Evolutionary conservation across 148 eudicot genomes (phyloP).

Genomic region (Simmondsia chinensis): DNA sequence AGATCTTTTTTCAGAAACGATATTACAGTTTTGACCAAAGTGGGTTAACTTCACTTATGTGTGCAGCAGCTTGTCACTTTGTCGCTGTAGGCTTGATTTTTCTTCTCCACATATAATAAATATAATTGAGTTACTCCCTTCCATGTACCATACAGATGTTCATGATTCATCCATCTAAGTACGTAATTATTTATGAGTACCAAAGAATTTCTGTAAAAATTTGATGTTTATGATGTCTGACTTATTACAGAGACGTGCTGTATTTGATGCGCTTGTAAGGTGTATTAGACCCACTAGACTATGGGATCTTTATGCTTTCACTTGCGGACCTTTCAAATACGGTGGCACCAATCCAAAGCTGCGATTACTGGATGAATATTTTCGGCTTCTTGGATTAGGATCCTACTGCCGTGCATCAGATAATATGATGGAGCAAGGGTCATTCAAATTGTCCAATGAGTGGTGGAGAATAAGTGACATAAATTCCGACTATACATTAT

Average conservation of each 20-base stretch:
- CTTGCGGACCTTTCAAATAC: conserved; percentile 58
- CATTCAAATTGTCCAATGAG: conserved; percentile 58
- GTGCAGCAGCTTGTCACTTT: too few relatives aligned
- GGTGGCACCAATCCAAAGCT: conserved; percentile 55
- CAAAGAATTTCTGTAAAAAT: background rate
- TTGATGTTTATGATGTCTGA: background rate
- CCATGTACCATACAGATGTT: too few relatives aligned
- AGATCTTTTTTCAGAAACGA: too few relatives aligned
- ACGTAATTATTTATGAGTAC: too few relatives aligned
- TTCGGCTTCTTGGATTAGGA: conserved; percentile 79
- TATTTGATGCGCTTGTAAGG: conserved; percentile 68
- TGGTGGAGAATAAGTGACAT: conserved; percentile 86
- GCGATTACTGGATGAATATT: conserved; percentile 80
- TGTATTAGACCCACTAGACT: conserved; percentile 65
- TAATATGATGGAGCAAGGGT: conserved; percentile 56
- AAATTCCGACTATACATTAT: conserved; percentile 65
- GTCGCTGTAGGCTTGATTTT: too few relatives aligned
- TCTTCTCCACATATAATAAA: too few relatives aligned
- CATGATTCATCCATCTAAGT: too few relatives aligned
- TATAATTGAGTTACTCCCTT: too few relatives aligned
- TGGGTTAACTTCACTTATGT: too few relatives aligned
- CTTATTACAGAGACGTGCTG: conserved; percentile 69
- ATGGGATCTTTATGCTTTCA: conserved; percentile 92
- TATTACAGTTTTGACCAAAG: too few relatives aligned
- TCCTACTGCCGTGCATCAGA: conserved; percentile 37